Evolutionary conservation across 345 rosid species (phyloP).

Genomic region (Euclidium syriacum): DNA sequence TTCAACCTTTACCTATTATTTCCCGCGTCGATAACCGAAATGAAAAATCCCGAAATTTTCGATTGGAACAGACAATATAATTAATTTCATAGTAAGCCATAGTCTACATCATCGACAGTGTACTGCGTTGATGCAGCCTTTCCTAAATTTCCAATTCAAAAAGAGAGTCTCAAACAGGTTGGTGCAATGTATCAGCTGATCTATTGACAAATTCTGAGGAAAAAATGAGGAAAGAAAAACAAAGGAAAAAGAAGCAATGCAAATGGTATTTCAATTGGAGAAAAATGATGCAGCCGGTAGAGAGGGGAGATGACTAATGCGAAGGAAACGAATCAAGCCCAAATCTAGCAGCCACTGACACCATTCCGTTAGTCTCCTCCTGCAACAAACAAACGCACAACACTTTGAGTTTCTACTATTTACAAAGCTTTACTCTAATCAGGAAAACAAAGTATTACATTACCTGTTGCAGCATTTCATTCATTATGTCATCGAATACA

Average conservation of each 20-base stretch:
- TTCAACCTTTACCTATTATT: no score
- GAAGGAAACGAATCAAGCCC: conserved; percentile 34
- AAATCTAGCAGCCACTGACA: conserved; percentile 27
- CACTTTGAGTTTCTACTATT: neutral
- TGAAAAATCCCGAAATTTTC: no score
- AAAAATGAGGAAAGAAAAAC: neutral
- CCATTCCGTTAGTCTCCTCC: conserved; percentile 27
- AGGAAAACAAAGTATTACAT: neutral
- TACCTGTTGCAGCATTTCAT: conserved; percentile 67
- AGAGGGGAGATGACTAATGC: conserved; percentile 1
- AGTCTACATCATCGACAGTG: no score
- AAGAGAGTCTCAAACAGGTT: conserved; percentile 1
- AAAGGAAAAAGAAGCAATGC: neutral
- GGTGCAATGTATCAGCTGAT: conserved; percentile 16
- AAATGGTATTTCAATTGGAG: neutral
- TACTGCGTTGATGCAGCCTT: no score
- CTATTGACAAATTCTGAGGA: conserved; percentile 12
- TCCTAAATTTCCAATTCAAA: neutral
- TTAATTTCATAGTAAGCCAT: no score
- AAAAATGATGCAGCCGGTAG: neutral
- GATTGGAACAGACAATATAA: no score
- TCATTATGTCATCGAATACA: conserved; percentile 65
- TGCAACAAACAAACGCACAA: conserved; percentile 25
- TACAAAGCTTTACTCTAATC: neutral
- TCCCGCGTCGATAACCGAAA: no score